phyloP scores from a whole-genome alignment of 331 rosid species.

The Stylosanthes scabra region DNA sequence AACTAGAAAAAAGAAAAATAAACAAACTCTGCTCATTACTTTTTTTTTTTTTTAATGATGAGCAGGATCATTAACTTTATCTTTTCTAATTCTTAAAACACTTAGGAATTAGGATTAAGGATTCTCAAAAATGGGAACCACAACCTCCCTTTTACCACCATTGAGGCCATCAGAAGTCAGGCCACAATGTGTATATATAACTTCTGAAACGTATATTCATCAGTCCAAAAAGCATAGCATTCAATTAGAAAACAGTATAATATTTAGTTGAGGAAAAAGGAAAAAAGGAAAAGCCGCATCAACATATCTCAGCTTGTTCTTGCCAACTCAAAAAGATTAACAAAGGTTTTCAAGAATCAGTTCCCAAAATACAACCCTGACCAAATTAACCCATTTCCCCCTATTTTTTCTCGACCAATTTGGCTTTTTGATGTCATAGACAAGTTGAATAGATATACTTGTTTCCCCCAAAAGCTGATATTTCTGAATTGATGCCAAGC shows the following conservation, averaged over 20 bases:
- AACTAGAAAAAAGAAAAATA: no score
- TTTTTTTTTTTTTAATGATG: no score
- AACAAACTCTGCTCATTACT: no score
- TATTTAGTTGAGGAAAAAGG: conserved; percentile 28
- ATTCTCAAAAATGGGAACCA: no score
- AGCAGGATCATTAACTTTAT: no score
- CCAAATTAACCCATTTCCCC: conserved; percentile 33
- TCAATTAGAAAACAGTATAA: conserved; percentile 21
- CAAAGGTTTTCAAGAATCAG: conserved; percentile 32
- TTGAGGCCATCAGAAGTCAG: neutral
- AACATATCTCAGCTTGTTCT: conserved; percentile 42
- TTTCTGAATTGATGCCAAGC: conserved; percentile 53
- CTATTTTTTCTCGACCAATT: conserved; percentile 12
- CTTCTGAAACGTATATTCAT: neutral
- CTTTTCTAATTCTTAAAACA: no score
- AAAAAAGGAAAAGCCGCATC: conserved; percentile 45
- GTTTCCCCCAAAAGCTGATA: conserved; percentile 49
- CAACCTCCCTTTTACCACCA: neutral
- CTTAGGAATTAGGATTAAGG: no score
- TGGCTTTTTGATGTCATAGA: conserved; percentile 38
- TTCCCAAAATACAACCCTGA: conserved; percentile 35
- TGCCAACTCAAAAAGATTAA: conserved; percentile 43
- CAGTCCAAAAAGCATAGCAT: conserved; percentile 8
- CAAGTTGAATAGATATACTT: conserved; percentile 34
- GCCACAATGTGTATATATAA: conserved; percentile 6